phyloP scores from a whole-genome alignment of 345 rosid species.

The Dipteronia dyeriana region DNA sequence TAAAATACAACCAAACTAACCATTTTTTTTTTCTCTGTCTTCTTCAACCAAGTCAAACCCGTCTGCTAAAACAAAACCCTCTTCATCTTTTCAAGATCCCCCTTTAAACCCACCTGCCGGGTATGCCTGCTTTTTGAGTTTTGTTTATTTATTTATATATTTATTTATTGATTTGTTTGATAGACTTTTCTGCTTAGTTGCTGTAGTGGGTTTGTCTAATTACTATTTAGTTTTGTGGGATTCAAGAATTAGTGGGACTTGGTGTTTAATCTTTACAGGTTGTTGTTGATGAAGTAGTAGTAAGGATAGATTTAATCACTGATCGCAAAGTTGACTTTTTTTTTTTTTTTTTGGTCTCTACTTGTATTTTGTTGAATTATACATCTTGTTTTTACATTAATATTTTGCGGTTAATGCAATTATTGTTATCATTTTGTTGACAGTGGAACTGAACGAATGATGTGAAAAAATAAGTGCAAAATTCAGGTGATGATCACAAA shows the following conservation, averaged over 20 bases:
- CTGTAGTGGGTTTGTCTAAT: background rate
- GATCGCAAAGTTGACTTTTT: constrained; percentile 21
- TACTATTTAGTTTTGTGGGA: background rate
- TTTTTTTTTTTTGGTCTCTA: background rate
- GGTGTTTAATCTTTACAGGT: background rate
- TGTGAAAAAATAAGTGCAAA: background rate
- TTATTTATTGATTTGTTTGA: too few relatives aligned
- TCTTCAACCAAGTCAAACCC: background rate
- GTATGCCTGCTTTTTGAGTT: background rate
- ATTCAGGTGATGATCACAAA: constrained; percentile 4
- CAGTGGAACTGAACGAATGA: too few relatives aligned
- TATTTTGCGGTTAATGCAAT: background rate
- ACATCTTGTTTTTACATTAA: background rate
- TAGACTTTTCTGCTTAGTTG: too few relatives aligned
- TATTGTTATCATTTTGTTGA: background rate
- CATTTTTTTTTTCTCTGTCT: too few relatives aligned
- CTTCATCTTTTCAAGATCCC: constrained; percentile 10
- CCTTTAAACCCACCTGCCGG: constrained; percentile 16
- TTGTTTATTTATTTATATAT: background rate
- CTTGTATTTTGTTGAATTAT: constrained; percentile 8
- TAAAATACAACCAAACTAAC: background rate
- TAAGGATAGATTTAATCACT: constrained; percentile 10
- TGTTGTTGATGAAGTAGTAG: background rate
- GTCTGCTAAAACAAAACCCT: background rate
- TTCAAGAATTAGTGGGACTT: background rate